Evolutionary conservation across 306 rosid genomes (phyloP).

Genomic region (Lathyrus oleraceus): DNA sequence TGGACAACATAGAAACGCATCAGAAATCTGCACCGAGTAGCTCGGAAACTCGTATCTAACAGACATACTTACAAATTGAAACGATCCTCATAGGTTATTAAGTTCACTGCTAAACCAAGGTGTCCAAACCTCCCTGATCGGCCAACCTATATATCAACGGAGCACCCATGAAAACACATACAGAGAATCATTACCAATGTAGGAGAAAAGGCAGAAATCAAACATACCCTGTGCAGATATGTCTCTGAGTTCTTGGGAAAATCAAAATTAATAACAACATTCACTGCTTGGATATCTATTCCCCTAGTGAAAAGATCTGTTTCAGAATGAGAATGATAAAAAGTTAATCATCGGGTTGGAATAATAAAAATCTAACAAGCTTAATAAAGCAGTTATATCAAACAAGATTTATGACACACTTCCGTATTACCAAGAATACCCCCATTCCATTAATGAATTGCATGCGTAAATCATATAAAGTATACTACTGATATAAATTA

Average conservation of each 20-base stretch:
- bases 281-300: conserved; percentile 98
- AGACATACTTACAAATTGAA: conserved; percentile 77
- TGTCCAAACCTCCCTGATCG: conserved; percentile 99
- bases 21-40: conserved; percentile 4
- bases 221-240: conserved; percentile 90
- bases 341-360: neutral
- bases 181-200: neutral
- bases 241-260: conserved; percentile 98
- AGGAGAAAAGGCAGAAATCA: conserved; percentile 21
- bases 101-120: conserved; percentile 98
- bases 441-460: conserved; percentile 16
- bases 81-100: conserved; percentile 98
- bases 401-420: neutral
- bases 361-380: neutral
- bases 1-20: conserved; percentile 38
- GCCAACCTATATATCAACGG: conserved; percentile 71
- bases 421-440: neutral
- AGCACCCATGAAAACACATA: conserved; percentile 29
- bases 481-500: neutral
- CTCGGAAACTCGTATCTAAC: conserved; percentile 18
- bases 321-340: neutral
- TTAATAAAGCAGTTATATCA: neutral
- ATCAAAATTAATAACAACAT: conserved; percentile 95
- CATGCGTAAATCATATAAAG: neutral
- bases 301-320: conserved; percentile 97